Evolutionary conservation across 768 basidiomycete species (phyloP), one percentile per base, ranked within the genome.

Genomic region (Leccinum broughii): DNA sequence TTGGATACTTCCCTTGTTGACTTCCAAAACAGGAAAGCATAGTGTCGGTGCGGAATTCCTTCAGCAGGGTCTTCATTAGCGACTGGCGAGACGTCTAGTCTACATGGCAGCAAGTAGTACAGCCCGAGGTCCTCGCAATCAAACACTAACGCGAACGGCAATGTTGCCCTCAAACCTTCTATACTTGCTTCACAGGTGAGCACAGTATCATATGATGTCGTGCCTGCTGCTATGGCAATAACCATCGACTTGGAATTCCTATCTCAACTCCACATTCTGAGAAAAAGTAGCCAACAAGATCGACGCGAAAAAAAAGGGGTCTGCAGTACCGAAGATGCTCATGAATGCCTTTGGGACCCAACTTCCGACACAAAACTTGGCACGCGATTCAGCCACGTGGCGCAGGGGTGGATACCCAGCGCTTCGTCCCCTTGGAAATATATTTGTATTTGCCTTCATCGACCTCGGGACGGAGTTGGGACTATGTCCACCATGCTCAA

Each of bases 21-120:
- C 24, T 20, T 51, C 46, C 53, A 28, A 39, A 58, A 54, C 46
- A 65, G 64, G 58, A 51, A 64, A 56, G 34, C 24, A 39, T 57
- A 59, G 55, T 60, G 46, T 51, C 56, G 13, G 46, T 32, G 17
- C 17, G 30, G 15, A 17, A 10, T 30, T 30, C 30, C 30, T 30
- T 2, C 30, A 30, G 30, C 30, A 3, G 30, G 30, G 30, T 30
- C 30, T 30, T 3, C 30, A 30, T 9, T 30, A 1, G 30, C 30
- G 30, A 30, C 30, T 30, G 30, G 30, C 30, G 30, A 30, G 30
- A 30, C 30, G 3, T 30, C 30, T 30, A 30, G 30, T 30, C 30
- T 30, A 30, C 30, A 30, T 30, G 30, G 30, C 0, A 30, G 30
- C 30, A 30, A 30, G 30, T 30, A 30, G 30, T 30, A 30, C 30